Evolutionary conservation across 164 flowering plant species (phyloP).

Genomic region (Euptelea pleiosperma): DNA sequence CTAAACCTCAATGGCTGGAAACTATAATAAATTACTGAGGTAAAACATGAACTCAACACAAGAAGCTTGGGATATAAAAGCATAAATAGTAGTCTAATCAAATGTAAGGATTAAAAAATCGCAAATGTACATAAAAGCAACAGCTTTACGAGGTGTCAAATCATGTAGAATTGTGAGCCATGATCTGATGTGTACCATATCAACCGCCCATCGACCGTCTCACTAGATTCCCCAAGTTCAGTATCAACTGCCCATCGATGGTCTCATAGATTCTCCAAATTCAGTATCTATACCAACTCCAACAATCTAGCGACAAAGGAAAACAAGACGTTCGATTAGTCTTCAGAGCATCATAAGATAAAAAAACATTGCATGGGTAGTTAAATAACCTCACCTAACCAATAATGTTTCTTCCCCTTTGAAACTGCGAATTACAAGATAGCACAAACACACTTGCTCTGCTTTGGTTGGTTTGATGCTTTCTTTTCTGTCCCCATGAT

Average conservation of each 20-base stretch:
- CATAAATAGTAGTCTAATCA: too few species aligned
- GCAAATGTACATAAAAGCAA: too few species aligned
- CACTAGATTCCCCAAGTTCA: too few species aligned
- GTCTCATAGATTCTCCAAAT: constrained; percentile 1
- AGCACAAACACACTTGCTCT: constrained; percentile 61
- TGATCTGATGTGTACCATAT: background rate
- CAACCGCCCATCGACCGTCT: too few species aligned
- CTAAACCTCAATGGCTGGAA: too few species aligned
- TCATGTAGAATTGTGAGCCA: too few species aligned
- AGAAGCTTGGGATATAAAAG: too few species aligned
- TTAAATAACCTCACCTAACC: constrained; percentile 20
- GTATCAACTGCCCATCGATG: background rate
- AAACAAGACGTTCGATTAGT: background rate
- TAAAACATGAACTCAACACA: too few species aligned
- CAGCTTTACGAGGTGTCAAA: too few species aligned
- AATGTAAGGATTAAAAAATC: too few species aligned
- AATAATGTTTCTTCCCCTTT: constrained; percentile 10
- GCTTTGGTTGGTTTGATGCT: constrained; percentile 32
- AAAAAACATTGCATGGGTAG: background rate
- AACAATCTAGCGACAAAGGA: background rate
- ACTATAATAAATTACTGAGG: too few species aligned
- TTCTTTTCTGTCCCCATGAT: constrained; percentile 55
- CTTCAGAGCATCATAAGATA: background rate
- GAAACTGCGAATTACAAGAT: constrained; percentile 42
- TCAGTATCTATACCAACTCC: constrained; percentile 5